Evolutionary conservation across 257 asterid genomes (phyloP), one percentile per base, ranked within the genome.

Genomic region (Solanum bulbocastanum): DNA sequence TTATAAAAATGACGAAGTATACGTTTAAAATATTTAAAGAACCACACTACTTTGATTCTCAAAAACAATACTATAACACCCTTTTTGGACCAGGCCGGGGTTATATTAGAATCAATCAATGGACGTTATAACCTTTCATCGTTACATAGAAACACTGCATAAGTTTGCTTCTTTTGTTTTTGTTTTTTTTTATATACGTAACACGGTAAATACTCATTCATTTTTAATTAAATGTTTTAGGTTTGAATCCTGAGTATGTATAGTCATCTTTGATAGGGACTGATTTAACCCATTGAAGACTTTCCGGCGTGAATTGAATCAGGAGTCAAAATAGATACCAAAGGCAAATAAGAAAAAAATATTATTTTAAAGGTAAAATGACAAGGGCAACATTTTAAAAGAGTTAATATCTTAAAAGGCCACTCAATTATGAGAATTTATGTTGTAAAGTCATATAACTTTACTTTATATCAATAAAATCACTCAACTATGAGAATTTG

Each of bases 301-400:
- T 10, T 10, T 0, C 0, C 4, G 8, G 0, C 1, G 8, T 11
- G 3, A 62, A n/a, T 62, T 13, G 15, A n/a, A 62, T n/a, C 7
- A 62, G 2, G 0, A 18, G 2, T 25, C 30, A 65, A 65, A 65
- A 5, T 4, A 11, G 0, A 65, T 65, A 5, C 1, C 33, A n/a
- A 1, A n/a, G 3, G n/a, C 32, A 11, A 5, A 10, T 9, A 1
- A 30, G 2, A 65, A 10, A 10, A 10, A 2, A 1, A n/a, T 23
- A 10, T 10, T n/a, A 32, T n/a, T 40, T 78, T 6, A 14, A 40
- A 40, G 35, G 22, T 40, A 40, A 78, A 75, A 40, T 40, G 84
- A 7, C 13, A 40, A 40, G 36, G 9, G 35, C 58, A 23, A 4
- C 83, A 76, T 76, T 75, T 71, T 76, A 42, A 42, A 42, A 42